A percentile compares a stretch with the other conserved stretches of the same genome.
These are phyloP conservation scores for Capsicum pubescens DNA, from an alignment of 257 asterid genomes.

Conservation along the genomic window DNA sequence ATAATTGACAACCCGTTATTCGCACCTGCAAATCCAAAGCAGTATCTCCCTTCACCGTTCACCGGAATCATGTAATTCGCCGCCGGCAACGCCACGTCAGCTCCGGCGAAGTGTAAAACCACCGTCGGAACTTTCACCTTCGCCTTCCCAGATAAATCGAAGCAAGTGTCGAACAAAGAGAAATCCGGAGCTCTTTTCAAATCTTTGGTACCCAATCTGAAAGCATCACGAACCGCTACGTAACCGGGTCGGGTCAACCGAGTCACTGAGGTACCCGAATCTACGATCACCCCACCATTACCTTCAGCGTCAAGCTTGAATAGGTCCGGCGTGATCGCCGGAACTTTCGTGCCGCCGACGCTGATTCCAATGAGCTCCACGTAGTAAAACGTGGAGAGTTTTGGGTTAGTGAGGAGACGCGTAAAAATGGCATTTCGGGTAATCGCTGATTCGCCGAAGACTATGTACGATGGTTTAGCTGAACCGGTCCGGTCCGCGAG, in stretches of 20 bases:
- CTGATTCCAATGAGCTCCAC: slow-evolving; percentile 71
- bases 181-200: slow-evolving; percentile 41
- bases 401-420: slow-evolving; percentile 65
- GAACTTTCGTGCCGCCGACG: slow-evolving; percentile 72
- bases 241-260: slow-evolving; percentile 27
- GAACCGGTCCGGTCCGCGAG: slow-evolving; percentile 74
- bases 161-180: slow-evolving; percentile 30
- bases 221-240: slow-evolving; percentile 24
- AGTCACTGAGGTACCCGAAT: slow-evolving; percentile 32
- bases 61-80: slow-evolving; percentile 31
- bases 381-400: slow-evolving; percentile 80
- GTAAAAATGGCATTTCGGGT: slow-evolving; percentile 66
- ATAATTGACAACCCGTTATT: slow-evolving; percentile 47
- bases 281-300: slow-evolving; percentile 21
- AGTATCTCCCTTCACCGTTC: slow-evolving; percentile 16
- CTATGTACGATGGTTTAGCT: slow-evolving; percentile 59
- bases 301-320: slow-evolving; percentile 48
- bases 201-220: slow-evolving; percentile 50
- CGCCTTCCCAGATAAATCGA: slow-evolving; percentile 1
- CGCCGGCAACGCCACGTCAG: slow-evolving; percentile 31
- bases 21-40: slow-evolving; percentile 28
- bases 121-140: slow-evolving; percentile 30
- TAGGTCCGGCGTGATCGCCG: slow-evolving; percentile 49
- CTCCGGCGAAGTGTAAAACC: slow-evolving; percentile 25
- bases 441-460: slow-evolving; percentile 73